Evolutionary conservation across 78 protist species (phyloP).

Genomic region (Chrysochromulina parva): DNA sequence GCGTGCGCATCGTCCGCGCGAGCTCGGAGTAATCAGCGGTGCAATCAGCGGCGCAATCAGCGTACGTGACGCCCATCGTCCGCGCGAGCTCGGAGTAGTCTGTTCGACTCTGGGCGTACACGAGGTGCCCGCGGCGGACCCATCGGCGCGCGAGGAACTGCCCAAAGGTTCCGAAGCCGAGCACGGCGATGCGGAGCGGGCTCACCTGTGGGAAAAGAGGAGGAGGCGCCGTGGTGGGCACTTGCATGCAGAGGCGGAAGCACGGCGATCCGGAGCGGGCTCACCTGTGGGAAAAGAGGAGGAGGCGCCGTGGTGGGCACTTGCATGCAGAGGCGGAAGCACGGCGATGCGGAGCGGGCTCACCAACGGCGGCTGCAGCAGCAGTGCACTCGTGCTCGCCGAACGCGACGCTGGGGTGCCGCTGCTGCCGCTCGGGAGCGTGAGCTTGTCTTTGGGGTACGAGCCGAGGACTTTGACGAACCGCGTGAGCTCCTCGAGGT

Average conservation of each 20-base stretch:
- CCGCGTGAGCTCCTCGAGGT: neutral
- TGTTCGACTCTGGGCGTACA: neutral
- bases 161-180: slow-evolving; percentile 35
- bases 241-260: too few relatives aligned
- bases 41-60: too few relatives aligned
- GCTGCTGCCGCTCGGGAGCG: neutral
- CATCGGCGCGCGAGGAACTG: slow-evolving; percentile 32
- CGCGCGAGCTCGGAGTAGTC: neutral
- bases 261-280: slow-evolving; percentile 12
- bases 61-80: neutral
- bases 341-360: slow-evolving; percentile 15
- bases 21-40: neutral
- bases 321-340: too few relatives aligned
- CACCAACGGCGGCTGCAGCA: too few relatives aligned
- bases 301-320: too few relatives aligned
- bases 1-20: neutral
- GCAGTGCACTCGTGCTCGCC: too few relatives aligned
- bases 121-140: neutral
- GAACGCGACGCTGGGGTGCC: neutral
- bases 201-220: too few relatives aligned
- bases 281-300: too few relatives aligned
- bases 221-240: too few relatives aligned
- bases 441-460: neutral
- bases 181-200: slow-evolving; percentile 16
- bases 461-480: neutral